phyloP scores from a whole-genome alignment of 441 rosid genomes.

The Syzygium syzygioides region DNA sequence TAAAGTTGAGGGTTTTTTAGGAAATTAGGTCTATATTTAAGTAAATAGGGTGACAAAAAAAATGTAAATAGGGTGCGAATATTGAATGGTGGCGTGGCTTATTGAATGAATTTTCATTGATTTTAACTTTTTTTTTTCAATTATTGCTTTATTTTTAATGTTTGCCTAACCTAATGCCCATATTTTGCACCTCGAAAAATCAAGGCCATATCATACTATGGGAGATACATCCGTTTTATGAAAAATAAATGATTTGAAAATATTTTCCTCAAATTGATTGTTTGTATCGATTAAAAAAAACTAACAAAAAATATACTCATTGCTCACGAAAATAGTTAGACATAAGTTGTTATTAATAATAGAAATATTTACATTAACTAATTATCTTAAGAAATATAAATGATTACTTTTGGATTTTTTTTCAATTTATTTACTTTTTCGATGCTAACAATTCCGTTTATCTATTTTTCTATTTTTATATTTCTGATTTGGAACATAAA shows the following conservation, averaged over 20 bases:
- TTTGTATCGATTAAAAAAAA: neutral
- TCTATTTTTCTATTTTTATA: too few relatives aligned
- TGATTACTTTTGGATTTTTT: neutral
- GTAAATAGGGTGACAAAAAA: too few relatives aligned
- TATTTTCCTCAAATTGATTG: neutral
- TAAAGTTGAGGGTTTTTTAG: too few relatives aligned
- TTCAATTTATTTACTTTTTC: neutral
- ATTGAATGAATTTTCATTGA: neutral
- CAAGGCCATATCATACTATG: neutral
- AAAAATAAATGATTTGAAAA: neutral
- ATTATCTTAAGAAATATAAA: neutral
- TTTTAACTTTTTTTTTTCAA: neutral
- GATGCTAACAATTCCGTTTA: too few relatives aligned
- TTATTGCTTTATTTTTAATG: neutral
- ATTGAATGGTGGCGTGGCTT: neutral
- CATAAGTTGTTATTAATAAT: neutral
- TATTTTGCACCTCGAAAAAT: neutral
- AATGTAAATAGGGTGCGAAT: neutral
- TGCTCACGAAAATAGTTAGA: neutral
- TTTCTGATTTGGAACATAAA: too few relatives aligned
- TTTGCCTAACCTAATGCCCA: neutral
- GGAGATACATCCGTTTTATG: rapidly evolving
- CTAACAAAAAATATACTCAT: neutral
- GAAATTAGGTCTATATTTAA: too few relatives aligned
- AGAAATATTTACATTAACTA: rapidly evolving